phyloP scores from a whole-genome alignment of 2,329 filamentous ascomycete genomes.

The Podosphaera leucotricha region DNA sequence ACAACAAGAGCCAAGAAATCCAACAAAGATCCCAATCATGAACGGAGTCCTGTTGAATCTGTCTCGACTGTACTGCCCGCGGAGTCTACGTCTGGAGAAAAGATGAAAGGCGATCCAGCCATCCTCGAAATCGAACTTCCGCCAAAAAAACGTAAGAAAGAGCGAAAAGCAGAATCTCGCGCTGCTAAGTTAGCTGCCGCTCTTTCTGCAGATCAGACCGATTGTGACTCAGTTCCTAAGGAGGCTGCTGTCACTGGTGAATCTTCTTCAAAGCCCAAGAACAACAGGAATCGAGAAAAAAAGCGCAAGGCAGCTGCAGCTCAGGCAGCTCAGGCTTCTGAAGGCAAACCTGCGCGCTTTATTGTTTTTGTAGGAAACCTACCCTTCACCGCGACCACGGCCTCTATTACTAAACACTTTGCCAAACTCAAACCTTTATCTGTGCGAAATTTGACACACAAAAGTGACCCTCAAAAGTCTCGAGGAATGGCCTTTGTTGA shows the following conservation, averaged over 20 bases:
- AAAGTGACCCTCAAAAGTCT: slow-evolving; percentile 31
- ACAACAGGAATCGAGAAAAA: slow-evolving; percentile 17
- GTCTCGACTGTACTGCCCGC: not conserved
- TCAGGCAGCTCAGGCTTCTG: not conserved
- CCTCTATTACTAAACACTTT: slow-evolving; percentile 52
- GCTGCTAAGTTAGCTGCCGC: slow-evolving; percentile 13
- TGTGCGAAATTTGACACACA: slow-evolving; percentile 51
- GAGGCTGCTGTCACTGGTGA: not conserved
- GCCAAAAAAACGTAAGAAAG: slow-evolving; percentile 17
- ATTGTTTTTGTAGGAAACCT: slow-evolving; percentile 74
- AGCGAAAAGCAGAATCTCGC: slow-evolving; percentile 16
- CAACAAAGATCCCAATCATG: slow-evolving; percentile 3
- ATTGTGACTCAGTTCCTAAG: slow-evolving; percentile 1
- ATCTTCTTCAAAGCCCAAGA: slow-evolving; percentile 10
- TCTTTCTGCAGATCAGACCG: not conserved
- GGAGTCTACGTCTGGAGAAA: slow-evolving; percentile 3
- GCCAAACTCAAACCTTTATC: slow-evolving; percentile 44
- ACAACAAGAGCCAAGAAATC: not conserved
- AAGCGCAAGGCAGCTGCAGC: slow-evolving; percentile 4
- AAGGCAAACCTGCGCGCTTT: slow-evolving; percentile 27
- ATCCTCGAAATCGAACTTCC: slow-evolving; percentile 4
- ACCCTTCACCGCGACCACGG: slow-evolving; percentile 56
- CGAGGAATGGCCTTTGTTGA: slow-evolving; percentile 74
- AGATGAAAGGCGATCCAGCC: slow-evolving; percentile 4
- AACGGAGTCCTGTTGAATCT: not conserved